Conservation (phyloP, 352 stramenopile species). For the Stramenopiles sp. region DNA sequence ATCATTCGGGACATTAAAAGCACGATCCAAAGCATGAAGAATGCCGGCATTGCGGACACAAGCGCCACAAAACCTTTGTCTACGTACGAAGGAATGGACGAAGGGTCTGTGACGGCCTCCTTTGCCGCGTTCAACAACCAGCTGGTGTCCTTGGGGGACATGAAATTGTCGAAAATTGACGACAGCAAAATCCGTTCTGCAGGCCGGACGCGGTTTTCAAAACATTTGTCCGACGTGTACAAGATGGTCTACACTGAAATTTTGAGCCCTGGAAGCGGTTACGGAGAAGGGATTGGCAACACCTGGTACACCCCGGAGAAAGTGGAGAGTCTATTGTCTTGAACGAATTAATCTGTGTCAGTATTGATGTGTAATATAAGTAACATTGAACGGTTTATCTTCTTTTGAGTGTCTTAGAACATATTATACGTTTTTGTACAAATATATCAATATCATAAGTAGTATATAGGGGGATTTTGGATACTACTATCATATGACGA, state of each 20-base stretch:
- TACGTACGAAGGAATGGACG: neutral
- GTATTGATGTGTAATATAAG: too few species aligned
- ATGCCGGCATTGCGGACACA: neutral
- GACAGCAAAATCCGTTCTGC: neutral
- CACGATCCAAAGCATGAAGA: neutral
- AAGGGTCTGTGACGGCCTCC: neutral
- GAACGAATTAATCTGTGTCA: neutral
- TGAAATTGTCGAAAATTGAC: neutral
- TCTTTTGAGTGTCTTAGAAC: too few species aligned
- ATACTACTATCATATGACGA: too few species aligned
- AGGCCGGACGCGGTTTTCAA: neutral
- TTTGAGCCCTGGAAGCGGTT: neutral
- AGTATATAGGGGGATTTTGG: too few species aligned
- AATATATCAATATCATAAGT: too few species aligned
- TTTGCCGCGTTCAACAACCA: neutral
- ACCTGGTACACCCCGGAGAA: neutral
- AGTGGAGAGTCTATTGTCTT: neutral
- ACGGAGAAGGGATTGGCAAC: neutral
- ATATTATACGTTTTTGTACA: too few species aligned
- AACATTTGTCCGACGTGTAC: neutral
- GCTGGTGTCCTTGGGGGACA: neutral
- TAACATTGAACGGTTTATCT: too few species aligned
- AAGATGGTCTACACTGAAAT: neutral
- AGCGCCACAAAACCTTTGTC: neutral
- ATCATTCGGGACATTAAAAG: neutral